These are phyloP conservation scores for Colletotrichum cereale DNA, from an alignment of 2,329 filamentous ascomycete species.

Conservation along the genomic window DNA sequence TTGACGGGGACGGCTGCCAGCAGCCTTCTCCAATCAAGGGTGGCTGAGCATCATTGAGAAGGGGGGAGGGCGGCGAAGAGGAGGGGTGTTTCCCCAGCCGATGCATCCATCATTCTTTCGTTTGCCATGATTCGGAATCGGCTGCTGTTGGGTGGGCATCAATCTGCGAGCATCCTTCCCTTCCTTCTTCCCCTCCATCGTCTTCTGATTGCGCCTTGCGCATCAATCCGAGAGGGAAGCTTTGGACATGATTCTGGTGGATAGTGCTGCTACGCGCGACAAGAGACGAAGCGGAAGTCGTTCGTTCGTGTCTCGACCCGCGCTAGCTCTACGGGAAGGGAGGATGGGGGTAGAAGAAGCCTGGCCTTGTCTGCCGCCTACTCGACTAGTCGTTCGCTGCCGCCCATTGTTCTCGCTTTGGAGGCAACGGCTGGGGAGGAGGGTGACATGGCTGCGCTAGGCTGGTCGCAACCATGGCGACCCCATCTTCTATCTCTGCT, in stretches of 20 bases:
- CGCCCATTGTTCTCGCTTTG: conserved; percentile 25
- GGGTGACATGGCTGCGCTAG: conserved; percentile 32
- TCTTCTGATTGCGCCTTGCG: conserved; percentile 5
- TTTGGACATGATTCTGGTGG: neutral
- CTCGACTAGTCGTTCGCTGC: neutral
- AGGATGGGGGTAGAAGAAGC: conserved; percentile 25
- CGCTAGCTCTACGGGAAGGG: neutral
- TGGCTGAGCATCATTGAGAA: conserved; percentile 19
- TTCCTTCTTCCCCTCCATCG: neutral
- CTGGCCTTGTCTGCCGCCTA: neutral
- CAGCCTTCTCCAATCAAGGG: conserved; percentile 32
- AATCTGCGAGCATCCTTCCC: neutral
- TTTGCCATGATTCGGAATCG: conserved; percentile 34
- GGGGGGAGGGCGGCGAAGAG: neutral
- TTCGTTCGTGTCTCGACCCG: conserved; percentile 2
- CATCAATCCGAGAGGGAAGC: neutral
- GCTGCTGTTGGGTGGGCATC: conserved; percentile 15
- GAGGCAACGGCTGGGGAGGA: conserved; percentile 15
- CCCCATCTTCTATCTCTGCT: neutral
- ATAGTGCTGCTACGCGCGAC: neutral
- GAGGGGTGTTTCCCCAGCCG: conserved; percentile 7
- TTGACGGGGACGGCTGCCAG: conserved; percentile 20
- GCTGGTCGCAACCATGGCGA: conserved; percentile 10
- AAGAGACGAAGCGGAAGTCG: conserved; percentile 6
- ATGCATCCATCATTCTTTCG: conserved; percentile 24